A percentile compares a stretch with the other conserved stretches of the same genome.
Conservation (phyloP, 116 monocot genomes). For the Dioscorea cayenensis region DNA sequence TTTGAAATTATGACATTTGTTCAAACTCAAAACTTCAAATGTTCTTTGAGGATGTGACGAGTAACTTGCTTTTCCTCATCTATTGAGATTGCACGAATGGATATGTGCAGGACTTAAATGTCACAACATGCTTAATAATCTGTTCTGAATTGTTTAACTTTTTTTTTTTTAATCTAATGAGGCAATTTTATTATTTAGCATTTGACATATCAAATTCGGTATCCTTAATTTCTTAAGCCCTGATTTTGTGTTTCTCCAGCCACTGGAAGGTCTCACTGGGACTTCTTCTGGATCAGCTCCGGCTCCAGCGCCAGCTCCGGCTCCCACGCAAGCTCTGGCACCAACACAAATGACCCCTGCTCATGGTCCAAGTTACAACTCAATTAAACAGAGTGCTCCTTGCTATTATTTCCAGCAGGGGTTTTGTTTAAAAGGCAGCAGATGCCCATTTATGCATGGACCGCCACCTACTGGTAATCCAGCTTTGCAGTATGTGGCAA, state of each 20-base stretch:
- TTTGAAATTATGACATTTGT: not conserved
- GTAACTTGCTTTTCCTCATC: too few relatives aligned
- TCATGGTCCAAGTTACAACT: conserved; percentile 13
- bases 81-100: not conserved
- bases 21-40: too few relatives aligned
- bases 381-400: conserved; percentile 40
- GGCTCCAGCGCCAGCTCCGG: not conserved
- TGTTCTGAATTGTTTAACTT: too few relatives aligned
- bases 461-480: conserved; percentile 16
- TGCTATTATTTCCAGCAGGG: conserved; percentile 73
- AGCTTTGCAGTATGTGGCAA: conserved; percentile 19
- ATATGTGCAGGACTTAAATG: not conserved
- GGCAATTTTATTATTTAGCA: not conserved
- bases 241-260: conserved; percentile 22
- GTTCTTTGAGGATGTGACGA: too few relatives aligned
- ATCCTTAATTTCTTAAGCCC: not conserved
- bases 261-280: conserved; percentile 40
- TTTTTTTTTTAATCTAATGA: not conserved
- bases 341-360: conserved; percentile 11
- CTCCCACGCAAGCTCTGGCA: conserved; percentile 3
- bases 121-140: not conserved
- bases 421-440: conserved; percentile 50
- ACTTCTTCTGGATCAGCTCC: conserved; percentile 11
- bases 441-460: conserved; percentile 61
- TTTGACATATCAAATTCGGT: not conserved